These are phyloP conservation scores for Mortierella alpina DNA, from an alignment of 192 early-diverging fungal species.

Conservation along the genomic window DNA sequence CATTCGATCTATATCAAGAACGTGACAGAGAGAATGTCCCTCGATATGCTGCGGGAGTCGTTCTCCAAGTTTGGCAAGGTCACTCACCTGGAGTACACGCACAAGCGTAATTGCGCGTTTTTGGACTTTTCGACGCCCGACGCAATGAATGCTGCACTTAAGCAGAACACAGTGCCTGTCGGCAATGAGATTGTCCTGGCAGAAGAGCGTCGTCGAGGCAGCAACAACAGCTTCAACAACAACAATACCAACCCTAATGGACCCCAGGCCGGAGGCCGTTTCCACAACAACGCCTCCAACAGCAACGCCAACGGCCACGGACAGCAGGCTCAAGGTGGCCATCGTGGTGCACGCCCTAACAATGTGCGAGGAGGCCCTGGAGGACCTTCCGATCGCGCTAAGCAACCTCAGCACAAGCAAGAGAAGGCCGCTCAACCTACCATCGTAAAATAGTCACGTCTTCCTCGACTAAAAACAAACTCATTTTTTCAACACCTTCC, in stretches of 20 bases:
- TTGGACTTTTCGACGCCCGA: constrained; percentile 32
- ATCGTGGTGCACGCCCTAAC: background rate
- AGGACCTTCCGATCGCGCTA: constrained; percentile 1
- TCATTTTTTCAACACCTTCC: background rate
- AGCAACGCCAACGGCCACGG: constrained; percentile 2
- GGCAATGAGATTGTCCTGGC: constrained; percentile 30
- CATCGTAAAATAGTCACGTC: too few relatives aligned
- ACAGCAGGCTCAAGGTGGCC: background rate
- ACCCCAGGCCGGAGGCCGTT: background rate
- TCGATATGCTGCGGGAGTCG: constrained; percentile 60
- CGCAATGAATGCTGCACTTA: constrained; percentile 22
- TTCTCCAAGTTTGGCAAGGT: constrained; percentile 70
- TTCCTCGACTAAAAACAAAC: too few relatives aligned
- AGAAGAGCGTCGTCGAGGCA: constrained; percentile 37
- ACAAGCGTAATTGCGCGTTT: constrained; percentile 60
- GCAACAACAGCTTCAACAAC: constrained; percentile 2
- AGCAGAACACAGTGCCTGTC: constrained; percentile 22
- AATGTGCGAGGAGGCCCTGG: background rate
- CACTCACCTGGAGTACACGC: constrained; percentile 65
- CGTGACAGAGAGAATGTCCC: constrained; percentile 62
- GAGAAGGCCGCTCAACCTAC: too few relatives aligned
- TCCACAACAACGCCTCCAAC: background rate
- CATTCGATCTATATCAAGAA: constrained; percentile 69
- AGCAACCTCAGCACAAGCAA: background rate
- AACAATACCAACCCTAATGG: background rate